Evolutionary conservation across 345 rosid genomes (phyloP), one percentile per base, ranked within the genome.

Genomic region (Corymbia maculata): DNA sequence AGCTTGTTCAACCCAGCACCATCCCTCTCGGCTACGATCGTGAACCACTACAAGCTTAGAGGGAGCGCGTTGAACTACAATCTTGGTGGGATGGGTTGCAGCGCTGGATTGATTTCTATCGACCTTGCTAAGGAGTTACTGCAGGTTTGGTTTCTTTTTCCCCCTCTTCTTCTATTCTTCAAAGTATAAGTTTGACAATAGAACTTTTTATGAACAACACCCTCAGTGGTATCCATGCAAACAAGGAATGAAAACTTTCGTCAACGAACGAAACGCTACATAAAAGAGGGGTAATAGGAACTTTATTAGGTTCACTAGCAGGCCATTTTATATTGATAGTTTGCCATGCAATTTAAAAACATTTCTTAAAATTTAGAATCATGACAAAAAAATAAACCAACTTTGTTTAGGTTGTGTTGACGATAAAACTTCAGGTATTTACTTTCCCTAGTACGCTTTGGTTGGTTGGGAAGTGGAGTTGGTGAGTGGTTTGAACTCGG

Each of bases 61-160:
- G 93, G 92, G 11, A 93, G 93, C 22, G 91, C 92, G n/a, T 7
- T 88, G 80, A 92, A 91, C 87, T 94, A 92, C 53, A 94, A 94
- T 91, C 95, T 94, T 19, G 94, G 93, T 47, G 95, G 95, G 32
- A 94, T 94, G 96, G 96, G 93, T 52, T 94, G 95, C 84, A 94
- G 96, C 86, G 92, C 93, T 13, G 91, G 94, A 1, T 88, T 94
- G 14, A 91, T 94, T 86, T 92, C 96, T 85, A 92, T 94, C 21
- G 96, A 92, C 88, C 94, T 95, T 66, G 96, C 95, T 86, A 93
- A 92, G 87, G 92, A 93, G n/a, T 92, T 95, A 45, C 89, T 93
- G 2, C 95, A 94, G 96, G 96, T 93, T 32, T 49, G 21, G 84
- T 21, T 68, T 36, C 61, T 16, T 45, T 85, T 85, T n/a, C 79